Evolutionary conservation across 768 basidiomycete genomes (phyloP).

Genomic region (Tricholoma flavovirens): DNA sequence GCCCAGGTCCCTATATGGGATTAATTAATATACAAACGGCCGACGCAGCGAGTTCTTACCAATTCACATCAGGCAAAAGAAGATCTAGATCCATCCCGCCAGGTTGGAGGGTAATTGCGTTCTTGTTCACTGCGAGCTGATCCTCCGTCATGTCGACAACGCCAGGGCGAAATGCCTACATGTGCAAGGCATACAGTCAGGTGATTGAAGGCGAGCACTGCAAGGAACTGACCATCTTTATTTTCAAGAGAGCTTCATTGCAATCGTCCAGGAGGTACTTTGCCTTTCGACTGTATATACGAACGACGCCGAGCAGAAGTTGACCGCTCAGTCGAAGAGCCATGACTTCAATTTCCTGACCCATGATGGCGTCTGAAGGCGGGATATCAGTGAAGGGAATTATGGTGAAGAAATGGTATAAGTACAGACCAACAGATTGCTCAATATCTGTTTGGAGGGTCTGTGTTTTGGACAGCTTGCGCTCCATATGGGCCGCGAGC

Average conservation of each 20-base stretch:
- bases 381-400: neutral
- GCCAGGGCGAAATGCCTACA: conserved; percentile 88
- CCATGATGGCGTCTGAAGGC: conserved; percentile 79
- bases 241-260: conserved; percentile 91
- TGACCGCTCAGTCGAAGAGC: conserved; percentile 96
- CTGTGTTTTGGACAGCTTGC: conserved; percentile 94
- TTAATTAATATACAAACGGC: conserved; percentile 3
- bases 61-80: conserved; percentile 73
- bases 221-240: conserved; percentile 72
- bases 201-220: neutral
- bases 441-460: conserved; percentile 94
- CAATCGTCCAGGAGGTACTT: conserved; percentile 98
- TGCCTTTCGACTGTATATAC: conserved; percentile 96
- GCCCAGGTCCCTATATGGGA: conserved; percentile 61
- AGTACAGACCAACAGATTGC: conserved; percentile 75
- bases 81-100: conserved; percentile 77
- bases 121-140: conserved; percentile 79
- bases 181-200: conserved; percentile 5
- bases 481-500: conserved; percentile 98
- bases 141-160: conserved; percentile 96
- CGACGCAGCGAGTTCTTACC: conserved; percentile 38
- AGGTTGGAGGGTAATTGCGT: conserved; percentile 81
- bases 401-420: neutral
- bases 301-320: conserved; percentile 90
- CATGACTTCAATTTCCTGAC: conserved; percentile 88